Conservation (phyloP, 2,329 filamentous ascomycete species). For the Beauveria sp. region DNA sequence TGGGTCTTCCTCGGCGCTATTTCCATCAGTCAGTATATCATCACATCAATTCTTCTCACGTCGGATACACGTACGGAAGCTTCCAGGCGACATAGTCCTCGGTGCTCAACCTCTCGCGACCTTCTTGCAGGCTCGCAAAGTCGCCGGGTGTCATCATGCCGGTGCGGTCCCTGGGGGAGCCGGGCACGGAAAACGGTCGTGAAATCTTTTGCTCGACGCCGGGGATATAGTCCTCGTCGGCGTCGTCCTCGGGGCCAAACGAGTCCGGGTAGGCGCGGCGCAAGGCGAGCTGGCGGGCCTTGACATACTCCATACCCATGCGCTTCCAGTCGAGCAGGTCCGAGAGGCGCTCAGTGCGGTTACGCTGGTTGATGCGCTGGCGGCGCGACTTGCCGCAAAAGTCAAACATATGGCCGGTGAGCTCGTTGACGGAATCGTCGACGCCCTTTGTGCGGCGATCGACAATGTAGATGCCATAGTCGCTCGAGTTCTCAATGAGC, state of each 20-base stretch:
- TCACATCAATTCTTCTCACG: neutral
- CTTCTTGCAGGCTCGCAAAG: conserved; percentile 93
- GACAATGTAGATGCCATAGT: conserved; percentile 99
- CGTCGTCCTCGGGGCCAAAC: conserved; percentile 73
- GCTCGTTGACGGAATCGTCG: conserved; percentile 94
- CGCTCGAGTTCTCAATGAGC: conserved; percentile 92
- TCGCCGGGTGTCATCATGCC: conserved; percentile 99
- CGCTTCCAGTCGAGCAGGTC: conserved; percentile 98
- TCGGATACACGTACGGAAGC: conserved; percentile 67
- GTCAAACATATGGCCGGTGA: conserved; percentile 81
- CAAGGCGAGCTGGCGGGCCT: conserved; percentile 86
- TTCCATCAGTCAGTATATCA: neutral
- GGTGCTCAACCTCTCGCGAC: conserved; percentile 83
- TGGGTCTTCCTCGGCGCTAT: conserved; percentile 85
- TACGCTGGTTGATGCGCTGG: conserved; percentile 97
- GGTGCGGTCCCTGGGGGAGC: conserved; percentile 79
- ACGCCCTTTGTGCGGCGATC: conserved; percentile 92
- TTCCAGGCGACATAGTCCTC: conserved; percentile 99
- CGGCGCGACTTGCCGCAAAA: conserved; percentile 89
- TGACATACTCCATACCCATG: conserved; percentile 99
- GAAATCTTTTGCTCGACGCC: conserved; percentile 93
- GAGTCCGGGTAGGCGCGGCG: conserved; percentile 85
- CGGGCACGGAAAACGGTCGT: conserved; percentile 85
- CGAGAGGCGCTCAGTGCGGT: conserved; percentile 88
- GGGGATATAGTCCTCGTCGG: conserved; percentile 83